Evolutionary conservation across 2,329 filamentous ascomycete species (phyloP).

Genomic region (Fusarium avenaceum): DNA sequence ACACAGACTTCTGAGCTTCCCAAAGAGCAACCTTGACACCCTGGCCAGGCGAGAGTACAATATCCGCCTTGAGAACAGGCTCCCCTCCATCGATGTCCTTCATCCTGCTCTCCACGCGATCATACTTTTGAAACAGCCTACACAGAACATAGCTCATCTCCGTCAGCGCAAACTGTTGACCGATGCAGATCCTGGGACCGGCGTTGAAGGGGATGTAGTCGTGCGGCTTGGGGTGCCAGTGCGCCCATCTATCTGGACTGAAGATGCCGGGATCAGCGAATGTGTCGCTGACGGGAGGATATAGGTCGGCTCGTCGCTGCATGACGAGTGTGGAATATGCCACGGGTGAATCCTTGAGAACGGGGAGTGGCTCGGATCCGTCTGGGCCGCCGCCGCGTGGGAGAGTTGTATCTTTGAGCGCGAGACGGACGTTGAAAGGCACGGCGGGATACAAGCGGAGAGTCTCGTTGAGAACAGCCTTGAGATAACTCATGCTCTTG

Average conservation of each 20-base stretch:
- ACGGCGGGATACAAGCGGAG: conserved; percentile 83
- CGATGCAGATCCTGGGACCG: conserved; percentile 80
- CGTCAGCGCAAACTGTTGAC: conserved; percentile 85
- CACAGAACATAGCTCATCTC: conserved; percentile 82
- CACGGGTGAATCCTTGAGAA: conserved; percentile 75
- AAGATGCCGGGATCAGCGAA: conserved; percentile 66
- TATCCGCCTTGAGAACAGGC: conserved; percentile 69
- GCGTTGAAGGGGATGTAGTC: conserved; percentile 83
- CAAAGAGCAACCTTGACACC: conserved; percentile 71
- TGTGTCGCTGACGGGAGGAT: conserved; percentile 63
- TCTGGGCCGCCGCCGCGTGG: conserved; percentile 78
- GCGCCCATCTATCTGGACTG: conserved; percentile 75
- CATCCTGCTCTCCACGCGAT: conserved; percentile 72
- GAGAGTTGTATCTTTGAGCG: conserved; percentile 79
- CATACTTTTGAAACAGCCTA: conserved; percentile 79
- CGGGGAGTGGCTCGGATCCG: conserved; percentile 70
- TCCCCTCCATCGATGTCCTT: conserved; percentile 65
- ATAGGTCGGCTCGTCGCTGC: conserved; percentile 77
- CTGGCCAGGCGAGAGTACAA: conserved; percentile 70
- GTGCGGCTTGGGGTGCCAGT: conserved; percentile 75
- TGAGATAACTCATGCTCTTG: conserved; percentile 88
- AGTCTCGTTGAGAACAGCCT: conserved; percentile 80
- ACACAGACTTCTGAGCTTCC: conserved; percentile 55
- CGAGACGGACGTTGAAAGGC: conserved; percentile 82
- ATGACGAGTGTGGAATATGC: conserved; percentile 77